phyloP scores from a whole-genome alignment of 768 basidiomycete species.

The Leccinum pellstonianum region DNA sequence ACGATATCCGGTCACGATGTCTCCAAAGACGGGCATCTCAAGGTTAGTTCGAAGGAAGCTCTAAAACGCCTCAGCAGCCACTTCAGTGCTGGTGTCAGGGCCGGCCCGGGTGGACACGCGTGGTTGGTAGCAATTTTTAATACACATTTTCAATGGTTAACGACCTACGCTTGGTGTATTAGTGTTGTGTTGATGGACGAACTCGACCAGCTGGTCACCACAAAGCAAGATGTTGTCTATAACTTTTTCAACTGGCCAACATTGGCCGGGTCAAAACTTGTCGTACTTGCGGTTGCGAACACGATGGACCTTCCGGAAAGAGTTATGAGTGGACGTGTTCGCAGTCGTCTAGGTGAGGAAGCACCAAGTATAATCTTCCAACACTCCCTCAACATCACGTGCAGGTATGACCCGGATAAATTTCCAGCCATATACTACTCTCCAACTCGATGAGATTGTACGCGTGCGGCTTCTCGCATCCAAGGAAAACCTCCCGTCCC shows the following conservation, averaged over 20 bases:
- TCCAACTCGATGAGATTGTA: constrained; percentile 82
- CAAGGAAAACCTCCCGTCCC: constrained; percentile 44
- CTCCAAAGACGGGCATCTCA: constrained; percentile 58
- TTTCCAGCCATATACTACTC: constrained; percentile 83
- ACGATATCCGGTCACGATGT: constrained; percentile 81
- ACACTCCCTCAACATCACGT: background rate
- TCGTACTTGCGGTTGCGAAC: constrained; percentile 96
- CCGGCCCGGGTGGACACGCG: constrained; percentile 82
- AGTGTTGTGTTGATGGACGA: constrained; percentile 99
- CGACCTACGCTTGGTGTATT: background rate
- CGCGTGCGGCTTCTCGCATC: constrained; percentile 72
- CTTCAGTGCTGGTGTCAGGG: constrained; percentile 63
- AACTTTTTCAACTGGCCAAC: constrained; percentile 99
- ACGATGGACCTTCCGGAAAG: constrained; percentile 98
- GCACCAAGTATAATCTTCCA: background rate
- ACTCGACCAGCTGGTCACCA: constrained; percentile 92
- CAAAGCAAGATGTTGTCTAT: constrained; percentile 97
- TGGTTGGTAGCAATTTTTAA: constrained; percentile 55
- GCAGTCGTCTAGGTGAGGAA: constrained; percentile 80
- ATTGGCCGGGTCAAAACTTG: constrained; percentile 78
- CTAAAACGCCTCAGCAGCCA: constrained; percentile 73
- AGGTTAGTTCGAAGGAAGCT: constrained; percentile 76
- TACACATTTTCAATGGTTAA: constrained; percentile 1
- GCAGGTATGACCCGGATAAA: constrained; percentile 88
- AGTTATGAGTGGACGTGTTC: constrained; percentile 87